Evolutionary conservation across 176 grass and related monocot species (phyloP), one percentile per base, ranked within the genome.

Genomic region (Oryza australiensis): DNA sequence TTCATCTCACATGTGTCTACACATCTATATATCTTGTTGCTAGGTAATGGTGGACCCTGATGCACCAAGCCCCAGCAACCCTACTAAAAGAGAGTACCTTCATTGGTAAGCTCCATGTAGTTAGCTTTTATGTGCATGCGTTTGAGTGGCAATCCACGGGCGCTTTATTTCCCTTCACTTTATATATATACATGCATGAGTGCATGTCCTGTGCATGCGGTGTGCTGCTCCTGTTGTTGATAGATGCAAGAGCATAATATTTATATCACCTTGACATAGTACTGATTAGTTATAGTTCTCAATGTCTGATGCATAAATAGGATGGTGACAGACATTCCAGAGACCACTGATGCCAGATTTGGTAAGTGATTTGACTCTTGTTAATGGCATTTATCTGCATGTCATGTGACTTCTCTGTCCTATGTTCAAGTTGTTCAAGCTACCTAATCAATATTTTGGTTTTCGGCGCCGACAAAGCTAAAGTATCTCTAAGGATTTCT

Each of bases 1-100:
- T 27, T 14, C 67, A 74, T 33, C 28, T 80, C 51, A 80, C 77
- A 51, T 68, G 41, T 70, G n/a, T 63, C 51, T 13, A 74, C 29
- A 15, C 13, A 55, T 62, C 38, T 80, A 27, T 68, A 29, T 83
- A 82, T 86, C 73, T 67, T 88, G 38, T 84, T 75, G 72, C 78
- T 81, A 98, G 95, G 95, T 98, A 53, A 98, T 95, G 92, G 92
- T 95, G 82, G 95, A 98, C 80, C 95, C 95, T 77, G 95, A 95
- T 88, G 62, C 92, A 86, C 95, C 95, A 84, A 98, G 92, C 80
- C 95, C 92, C 15, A 93, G 95, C 85, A 90, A 98, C 83, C 95
- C 95, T 77, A 91, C 88, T 67, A 80, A 90, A 78, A 89, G 92
- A 64, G 92, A 98, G 91, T 79, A 98, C 87, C 92, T 98, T 80